Evolutionary conservation across 2,329 filamentous ascomycete genomes (phyloP), one percentile per base, ranked within the genome.

Genomic region (Diaporthe nobilis): DNA sequence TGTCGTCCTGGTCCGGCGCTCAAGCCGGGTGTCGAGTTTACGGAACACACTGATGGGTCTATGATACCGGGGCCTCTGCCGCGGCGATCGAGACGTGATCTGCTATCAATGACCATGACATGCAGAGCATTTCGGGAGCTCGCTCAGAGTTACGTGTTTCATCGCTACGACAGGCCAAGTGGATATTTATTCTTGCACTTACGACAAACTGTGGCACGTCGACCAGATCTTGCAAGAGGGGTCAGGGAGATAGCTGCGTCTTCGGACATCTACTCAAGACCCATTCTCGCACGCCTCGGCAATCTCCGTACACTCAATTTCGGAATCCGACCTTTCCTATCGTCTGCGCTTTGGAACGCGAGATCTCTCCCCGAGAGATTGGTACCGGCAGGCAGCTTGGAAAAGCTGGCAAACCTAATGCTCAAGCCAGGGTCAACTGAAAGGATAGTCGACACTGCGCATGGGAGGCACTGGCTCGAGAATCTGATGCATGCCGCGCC

Each of bases 351-450:
- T 44, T 17, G 5, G 15, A 20, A 44, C 17, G 3, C 25, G 10
- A n/a, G 4, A 22, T n/a, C 47, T 49, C 20, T 8, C 3, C 15
- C 20, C 47, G 9, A 8, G 55, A 58, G 15, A 7, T 37, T 8
- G 9, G 25, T 8, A 20, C 51, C 25, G 13, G 20, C 17, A 10
- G 44, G 13, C 3, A 2, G 25, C 13, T 17, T 67, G 3, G 5
- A 25, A 37, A 13, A 10, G 3, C 47, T 68, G 31, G 28, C 22
- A 22, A 3, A 17, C 20, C 22, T 68, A 17, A 15, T 1, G 3
- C 2, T 68, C 12, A 1, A 3, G 12, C 47, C 63, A 9, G 2
- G 0, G 3, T 1, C 3, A 1, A 0, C 0, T 1, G 1, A 4
- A 1, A 0, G 20, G 5, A 1, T 25, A 1, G 22, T 68, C 13